phyloP scores from a whole-genome alignment of 441 rosid species.

The Adansonia rubrostipa region DNA sequence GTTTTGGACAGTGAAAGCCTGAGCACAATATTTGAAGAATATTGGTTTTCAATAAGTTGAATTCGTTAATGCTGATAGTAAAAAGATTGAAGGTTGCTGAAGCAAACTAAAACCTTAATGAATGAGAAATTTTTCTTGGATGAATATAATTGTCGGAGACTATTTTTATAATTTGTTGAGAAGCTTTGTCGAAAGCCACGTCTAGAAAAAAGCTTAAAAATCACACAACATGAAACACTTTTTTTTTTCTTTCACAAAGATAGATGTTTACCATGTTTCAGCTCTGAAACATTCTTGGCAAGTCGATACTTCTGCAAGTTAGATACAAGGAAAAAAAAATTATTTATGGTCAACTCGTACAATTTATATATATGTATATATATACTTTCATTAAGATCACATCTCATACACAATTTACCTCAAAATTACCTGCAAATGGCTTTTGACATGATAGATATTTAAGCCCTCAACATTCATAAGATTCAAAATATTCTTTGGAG shows the following conservation, averaged over 20 bases:
- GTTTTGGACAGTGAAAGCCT: no score
- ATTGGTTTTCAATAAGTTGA: no score
- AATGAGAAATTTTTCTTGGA: neutral
- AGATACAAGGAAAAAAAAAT: neutral
- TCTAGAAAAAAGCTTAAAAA: neutral
- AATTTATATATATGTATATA: neutral
- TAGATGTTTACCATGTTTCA: slow-evolving; percentile 29
- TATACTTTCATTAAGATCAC: neutral
- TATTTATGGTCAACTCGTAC: neutral
- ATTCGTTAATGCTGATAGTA: no score
- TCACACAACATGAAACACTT: neutral
- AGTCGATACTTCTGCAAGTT: slow-evolving; percentile 42
- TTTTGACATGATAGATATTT: slow-evolving; percentile 45
- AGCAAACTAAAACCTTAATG: no score
- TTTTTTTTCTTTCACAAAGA: neutral
- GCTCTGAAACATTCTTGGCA: slow-evolving; percentile 32
- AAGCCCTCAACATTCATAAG: slow-evolving; percentile 42
- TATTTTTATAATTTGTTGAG: neutral
- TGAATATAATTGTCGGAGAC: neutral
- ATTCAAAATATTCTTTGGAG: slow-evolving; percentile 42
- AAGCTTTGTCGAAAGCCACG: neutral
- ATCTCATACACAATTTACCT: neutral
- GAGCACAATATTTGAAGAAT: no score
- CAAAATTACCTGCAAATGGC: slow-evolving; percentile 47
- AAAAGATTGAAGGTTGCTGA: no score